Evolutionary conservation across 1,284 basidiomycete species (phyloP).

Genomic region (Puccinia coronata): DNA sequence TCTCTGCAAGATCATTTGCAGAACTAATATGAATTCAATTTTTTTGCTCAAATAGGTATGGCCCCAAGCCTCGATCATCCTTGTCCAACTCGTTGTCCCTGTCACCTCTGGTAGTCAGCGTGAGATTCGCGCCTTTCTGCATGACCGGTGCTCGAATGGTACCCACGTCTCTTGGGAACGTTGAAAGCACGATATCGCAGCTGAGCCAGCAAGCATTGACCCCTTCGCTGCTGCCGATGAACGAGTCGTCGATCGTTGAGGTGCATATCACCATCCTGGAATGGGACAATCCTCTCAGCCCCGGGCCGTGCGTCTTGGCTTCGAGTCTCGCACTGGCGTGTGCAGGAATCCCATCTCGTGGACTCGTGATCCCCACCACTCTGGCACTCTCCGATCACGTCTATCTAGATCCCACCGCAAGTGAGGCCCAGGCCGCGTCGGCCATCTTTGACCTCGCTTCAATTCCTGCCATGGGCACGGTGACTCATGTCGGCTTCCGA

Average conservation of each 20-base stretch:
- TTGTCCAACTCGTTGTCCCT: constrained; percentile 23
- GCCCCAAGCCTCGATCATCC: constrained; percentile 29
- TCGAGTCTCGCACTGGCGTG: constrained; percentile 18
- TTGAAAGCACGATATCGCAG: constrained; percentile 21
- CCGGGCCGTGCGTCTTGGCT: constrained; percentile 12
- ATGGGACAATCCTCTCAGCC: constrained; percentile 16
- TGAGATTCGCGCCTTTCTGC: constrained; percentile 36
- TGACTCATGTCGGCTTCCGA: constrained; percentile 28
- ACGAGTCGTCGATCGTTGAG: constrained; percentile 15
- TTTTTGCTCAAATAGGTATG: constrained; percentile 28
- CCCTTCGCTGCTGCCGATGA: constrained; percentile 17
- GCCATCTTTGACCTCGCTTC: constrained; percentile 19
- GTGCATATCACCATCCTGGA: constrained; percentile 30
- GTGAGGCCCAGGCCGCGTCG: background rate
- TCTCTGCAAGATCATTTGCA: too few species aligned
- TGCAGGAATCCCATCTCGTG: constrained; percentile 15
- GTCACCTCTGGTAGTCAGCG: constrained; percentile 8
- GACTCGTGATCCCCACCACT: constrained; percentile 22
- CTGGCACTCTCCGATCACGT: constrained; percentile 3
- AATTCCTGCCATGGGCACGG: constrained; percentile 17
- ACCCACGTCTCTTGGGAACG: background rate
- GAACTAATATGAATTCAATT: background rate
- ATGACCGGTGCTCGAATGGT: background rate
- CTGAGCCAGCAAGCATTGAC: constrained; percentile 23
- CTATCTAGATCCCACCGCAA: constrained; percentile 22